Conservation (phyloP, 2,329 filamentous ascomycete genomes). For the Exophiala phaeomuriformis region DNA sequence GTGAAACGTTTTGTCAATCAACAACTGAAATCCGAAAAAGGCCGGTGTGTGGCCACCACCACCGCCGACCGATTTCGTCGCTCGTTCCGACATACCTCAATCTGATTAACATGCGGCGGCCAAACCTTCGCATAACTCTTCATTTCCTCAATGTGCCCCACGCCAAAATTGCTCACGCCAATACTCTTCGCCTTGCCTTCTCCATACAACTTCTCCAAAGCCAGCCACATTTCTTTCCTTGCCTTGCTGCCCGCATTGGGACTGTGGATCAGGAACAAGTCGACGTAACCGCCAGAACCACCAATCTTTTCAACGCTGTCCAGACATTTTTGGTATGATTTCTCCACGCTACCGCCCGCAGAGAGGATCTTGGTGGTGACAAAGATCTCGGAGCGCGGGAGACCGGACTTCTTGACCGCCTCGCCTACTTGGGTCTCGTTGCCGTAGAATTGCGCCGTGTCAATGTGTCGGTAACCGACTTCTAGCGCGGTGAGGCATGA, state of each 20-base stretch:
- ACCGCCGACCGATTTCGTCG: too few species aligned
- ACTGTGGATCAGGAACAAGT: conserved; percentile 64
- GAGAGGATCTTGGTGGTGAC: conserved; percentile 63
- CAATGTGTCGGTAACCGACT: conserved; percentile 50
- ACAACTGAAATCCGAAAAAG: neutral
- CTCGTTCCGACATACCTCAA: conserved; percentile 59
- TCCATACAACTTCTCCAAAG: conserved; percentile 54
- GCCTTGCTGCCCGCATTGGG: conserved; percentile 49
- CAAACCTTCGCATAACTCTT: conserved; percentile 57
- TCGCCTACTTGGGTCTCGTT: conserved; percentile 62
- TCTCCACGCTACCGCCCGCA: conserved; percentile 47
- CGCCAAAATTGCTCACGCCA: conserved; percentile 66
- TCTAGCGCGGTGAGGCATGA: conserved; percentile 53
- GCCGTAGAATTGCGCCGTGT: conserved; percentile 59
- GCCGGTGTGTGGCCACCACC: neutral
- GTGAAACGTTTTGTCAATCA: too few species aligned
- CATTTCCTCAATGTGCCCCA: conserved; percentile 62
- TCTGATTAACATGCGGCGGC: conserved; percentile 67
- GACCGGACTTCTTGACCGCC: conserved; percentile 51
- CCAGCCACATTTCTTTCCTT: conserved; percentile 58
- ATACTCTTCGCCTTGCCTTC: conserved; percentile 58
- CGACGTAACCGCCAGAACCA: conserved; percentile 54
- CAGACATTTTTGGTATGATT: conserved; percentile 52
- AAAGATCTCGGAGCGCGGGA: conserved; percentile 56
- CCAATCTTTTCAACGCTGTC: conserved; percentile 58